A percentile compares a stretch with the other conserved stretches of the same genome.
phyloP scores from a whole-genome alignment of 2,329 filamentous ascomycete species.

The Colletotrichum australisinense region DNA sequence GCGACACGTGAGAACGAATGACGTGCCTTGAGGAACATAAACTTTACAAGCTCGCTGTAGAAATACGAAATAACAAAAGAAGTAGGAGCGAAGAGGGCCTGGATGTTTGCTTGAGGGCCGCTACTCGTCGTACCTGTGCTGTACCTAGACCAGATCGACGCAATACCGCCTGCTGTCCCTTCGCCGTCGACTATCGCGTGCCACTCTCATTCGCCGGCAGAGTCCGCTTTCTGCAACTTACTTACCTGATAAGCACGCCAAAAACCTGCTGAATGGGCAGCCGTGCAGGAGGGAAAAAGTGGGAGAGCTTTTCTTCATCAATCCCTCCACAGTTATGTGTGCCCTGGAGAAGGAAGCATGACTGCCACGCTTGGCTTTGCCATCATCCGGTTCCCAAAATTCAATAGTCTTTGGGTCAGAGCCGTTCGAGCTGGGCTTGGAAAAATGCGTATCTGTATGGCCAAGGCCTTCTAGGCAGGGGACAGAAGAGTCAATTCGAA shows the following conservation, averaged over 20 bases:
- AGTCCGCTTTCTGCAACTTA: constrained; percentile 30
- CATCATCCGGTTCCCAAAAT: neutral
- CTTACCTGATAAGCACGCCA: constrained; percentile 32
- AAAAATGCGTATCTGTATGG: neutral
- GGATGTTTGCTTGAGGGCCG: neutral
- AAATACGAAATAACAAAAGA: neutral
- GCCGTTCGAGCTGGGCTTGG: neutral
- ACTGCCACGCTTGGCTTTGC: neutral
- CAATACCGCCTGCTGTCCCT: constrained; percentile 1
- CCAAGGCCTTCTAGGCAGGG: neutral
- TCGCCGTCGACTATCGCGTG: neutral
- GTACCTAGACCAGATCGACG: constrained; percentile 16
- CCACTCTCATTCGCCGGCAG: constrained; percentile 26
- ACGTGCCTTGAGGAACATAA: neutral
- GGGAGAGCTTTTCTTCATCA: constrained; percentile 20
- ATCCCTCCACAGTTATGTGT: neutral
- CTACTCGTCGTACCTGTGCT: constrained; percentile 1
- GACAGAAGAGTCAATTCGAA: neutral
- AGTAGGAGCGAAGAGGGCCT: neutral
- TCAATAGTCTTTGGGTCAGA: neutral
- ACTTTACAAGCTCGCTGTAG: constrained; percentile 1
- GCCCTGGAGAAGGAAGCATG: neutral
- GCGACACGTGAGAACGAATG: constrained; percentile 24
- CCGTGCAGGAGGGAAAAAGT: constrained; percentile 34
- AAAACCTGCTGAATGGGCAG: constrained; percentile 36